Conservation (phyloP, 768 basidiomycete species). For the Exidia glandulosa region DNA sequence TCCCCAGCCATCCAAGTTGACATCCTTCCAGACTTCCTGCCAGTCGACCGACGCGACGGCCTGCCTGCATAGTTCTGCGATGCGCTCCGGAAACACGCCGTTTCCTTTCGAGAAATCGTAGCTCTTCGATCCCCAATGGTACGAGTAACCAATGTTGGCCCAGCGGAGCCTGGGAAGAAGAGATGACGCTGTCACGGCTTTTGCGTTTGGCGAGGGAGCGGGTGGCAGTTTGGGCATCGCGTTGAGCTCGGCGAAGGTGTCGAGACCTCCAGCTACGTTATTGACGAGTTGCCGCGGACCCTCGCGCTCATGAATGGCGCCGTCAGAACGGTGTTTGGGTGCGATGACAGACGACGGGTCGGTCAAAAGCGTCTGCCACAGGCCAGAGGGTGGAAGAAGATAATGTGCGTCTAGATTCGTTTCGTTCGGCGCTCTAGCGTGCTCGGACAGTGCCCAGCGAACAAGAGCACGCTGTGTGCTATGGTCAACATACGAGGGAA, state of each 20-base stretch:
- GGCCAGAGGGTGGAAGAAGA: conserved; percentile 53
- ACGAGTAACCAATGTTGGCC: conserved; percentile 94
- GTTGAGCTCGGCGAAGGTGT: conserved; percentile 42
- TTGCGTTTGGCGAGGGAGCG: conserved; percentile 51
- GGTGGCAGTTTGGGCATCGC: conserved; percentile 48
- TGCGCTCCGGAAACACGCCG: conserved; percentile 44
- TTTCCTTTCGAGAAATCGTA: conserved; percentile 77
- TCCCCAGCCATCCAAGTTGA: conserved; percentile 37
- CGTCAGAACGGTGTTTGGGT: conserved; percentile 31
- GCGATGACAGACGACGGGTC: conserved; percentile 23
- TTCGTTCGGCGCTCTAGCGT: conserved; percentile 71
- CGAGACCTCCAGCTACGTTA: conserved; percentile 55
- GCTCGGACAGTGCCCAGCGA: conserved; percentile 60
- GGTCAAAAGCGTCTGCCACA: conserved; percentile 56
- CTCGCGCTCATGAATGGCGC: conserved; percentile 12
- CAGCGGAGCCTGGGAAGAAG: conserved; percentile 76
- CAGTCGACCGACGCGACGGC: conserved; percentile 61
- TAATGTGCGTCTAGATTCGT: conserved; percentile 90
- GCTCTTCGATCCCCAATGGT: conserved; percentile 94
- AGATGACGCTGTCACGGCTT: conserved; percentile 36
- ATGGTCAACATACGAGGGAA: conserved; percentile 62
- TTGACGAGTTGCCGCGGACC: conserved; percentile 61
- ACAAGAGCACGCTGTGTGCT: conserved; percentile 58
- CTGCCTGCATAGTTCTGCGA: conserved; percentile 48
- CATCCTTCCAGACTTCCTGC: conserved; percentile 43